Evolutionary conservation across 1,284 basidiomycete genomes (phyloP).

Genomic region (Xerocomus amazonicus): DNA sequence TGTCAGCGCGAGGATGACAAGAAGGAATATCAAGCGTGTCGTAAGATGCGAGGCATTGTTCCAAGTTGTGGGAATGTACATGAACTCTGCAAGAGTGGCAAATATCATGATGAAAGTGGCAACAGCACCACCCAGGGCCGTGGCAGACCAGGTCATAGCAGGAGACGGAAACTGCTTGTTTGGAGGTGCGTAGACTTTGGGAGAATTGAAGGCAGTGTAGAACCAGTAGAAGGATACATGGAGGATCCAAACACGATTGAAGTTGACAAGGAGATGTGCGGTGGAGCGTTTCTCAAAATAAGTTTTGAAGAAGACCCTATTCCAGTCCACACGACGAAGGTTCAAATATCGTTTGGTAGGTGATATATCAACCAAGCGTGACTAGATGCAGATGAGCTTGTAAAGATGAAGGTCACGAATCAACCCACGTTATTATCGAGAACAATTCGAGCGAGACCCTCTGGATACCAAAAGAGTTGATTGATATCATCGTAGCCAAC

Average conservation of each 20-base stretch:
- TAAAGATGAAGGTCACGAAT: background rate
- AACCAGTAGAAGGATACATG: slow-evolving; percentile 91
- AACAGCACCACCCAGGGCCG: slow-evolving; percentile 87
- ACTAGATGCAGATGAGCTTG: slow-evolving; percentile 41
- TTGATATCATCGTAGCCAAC: slow-evolving; percentile 99
- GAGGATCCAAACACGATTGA: slow-evolving; percentile 95
- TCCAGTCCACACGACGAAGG: slow-evolving; percentile 89
- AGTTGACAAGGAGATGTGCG: slow-evolving; percentile 91
- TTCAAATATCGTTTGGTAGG: slow-evolving; percentile 91
- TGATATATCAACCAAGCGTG: slow-evolving; percentile 84
- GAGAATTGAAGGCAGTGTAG: slow-evolving; percentile 95
- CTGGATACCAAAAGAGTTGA: slow-evolving; percentile 99
- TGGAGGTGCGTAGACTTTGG: slow-evolving; percentile 81
- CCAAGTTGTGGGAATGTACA: slow-evolving; percentile 97
- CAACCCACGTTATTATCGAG: slow-evolving; percentile 76
- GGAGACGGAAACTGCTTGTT: slow-evolving; percentile 56
- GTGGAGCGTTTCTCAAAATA: slow-evolving; percentile 94
- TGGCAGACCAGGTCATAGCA: slow-evolving; percentile 91
- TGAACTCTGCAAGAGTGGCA: slow-evolving; percentile 89
- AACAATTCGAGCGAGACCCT: slow-evolving; percentile 91
- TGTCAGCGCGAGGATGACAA: slow-evolving; percentile 83
- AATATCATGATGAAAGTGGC: slow-evolving; percentile 87
- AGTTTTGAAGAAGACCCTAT: slow-evolving; percentile 93
- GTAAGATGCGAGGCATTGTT: slow-evolving; percentile 94
- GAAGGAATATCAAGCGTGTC: slow-evolving; percentile 81